Conservation (phyloP, 2,329 filamentous ascomycete species). For the Ceratocystis variospora region DNA sequence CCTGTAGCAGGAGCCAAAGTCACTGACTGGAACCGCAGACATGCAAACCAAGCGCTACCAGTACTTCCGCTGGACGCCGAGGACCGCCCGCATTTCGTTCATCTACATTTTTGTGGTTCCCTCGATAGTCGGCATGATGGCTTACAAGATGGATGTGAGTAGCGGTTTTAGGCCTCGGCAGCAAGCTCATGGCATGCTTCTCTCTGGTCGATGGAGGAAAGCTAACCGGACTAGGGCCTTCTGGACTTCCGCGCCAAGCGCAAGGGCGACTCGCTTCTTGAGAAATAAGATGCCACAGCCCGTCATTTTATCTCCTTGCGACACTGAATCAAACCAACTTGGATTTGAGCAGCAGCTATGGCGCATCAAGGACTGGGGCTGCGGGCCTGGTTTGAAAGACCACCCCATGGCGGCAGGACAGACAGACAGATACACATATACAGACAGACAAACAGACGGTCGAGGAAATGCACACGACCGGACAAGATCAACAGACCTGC, state of each 20-base stretch:
- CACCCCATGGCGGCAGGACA: background rate
- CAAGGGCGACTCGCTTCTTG: constrained; percentile 67
- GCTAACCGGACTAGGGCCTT: constrained; percentile 51
- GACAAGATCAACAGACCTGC: constrained; percentile 1
- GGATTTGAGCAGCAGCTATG: background rate
- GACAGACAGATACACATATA: constrained; percentile 5
- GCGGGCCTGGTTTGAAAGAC: no score
- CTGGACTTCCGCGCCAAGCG: constrained; percentile 77
- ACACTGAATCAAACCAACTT: background rate
- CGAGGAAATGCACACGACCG: background rate
- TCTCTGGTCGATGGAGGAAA: background rate
- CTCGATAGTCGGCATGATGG: constrained; percentile 52
- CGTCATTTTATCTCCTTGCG: background rate
- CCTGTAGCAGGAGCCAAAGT: background rate
- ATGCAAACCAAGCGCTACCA: constrained; percentile 76
- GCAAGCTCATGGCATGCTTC: background rate
- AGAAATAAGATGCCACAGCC: constrained; percentile 45
- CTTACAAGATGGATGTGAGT: constrained; percentile 77
- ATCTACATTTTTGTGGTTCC: constrained; percentile 65
- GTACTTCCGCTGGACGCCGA: constrained; percentile 87
- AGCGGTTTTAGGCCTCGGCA: background rate
- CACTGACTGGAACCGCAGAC: constrained; percentile 35
- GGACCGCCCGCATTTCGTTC: constrained; percentile 68
- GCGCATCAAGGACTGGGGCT: no score
- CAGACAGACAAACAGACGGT: constrained; percentile 10